Evolutionary conservation across 257 asterid genomes (phyloP).

Genomic region (Salvia hispanica): DNA sequence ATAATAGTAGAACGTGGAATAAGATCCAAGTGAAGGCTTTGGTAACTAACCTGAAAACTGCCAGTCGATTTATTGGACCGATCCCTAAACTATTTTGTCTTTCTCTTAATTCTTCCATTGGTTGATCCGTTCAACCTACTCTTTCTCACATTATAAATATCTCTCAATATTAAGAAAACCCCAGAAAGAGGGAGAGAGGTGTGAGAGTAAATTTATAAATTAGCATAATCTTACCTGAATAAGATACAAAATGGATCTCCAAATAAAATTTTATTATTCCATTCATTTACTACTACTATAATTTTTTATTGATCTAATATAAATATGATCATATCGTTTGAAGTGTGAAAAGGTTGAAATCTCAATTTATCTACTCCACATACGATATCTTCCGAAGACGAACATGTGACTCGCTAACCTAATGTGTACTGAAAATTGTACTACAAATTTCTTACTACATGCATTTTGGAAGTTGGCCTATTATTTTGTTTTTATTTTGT

Average conservation of each 20-base stretch:
- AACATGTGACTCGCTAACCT: slow-evolving; percentile 23
- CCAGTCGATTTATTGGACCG: not conserved
- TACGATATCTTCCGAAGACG: not conserved
- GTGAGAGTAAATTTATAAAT: slow-evolving; percentile 4
- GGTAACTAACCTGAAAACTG: not conserved
- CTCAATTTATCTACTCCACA: not conserved
- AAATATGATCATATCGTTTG: not conserved
- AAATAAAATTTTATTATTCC: not conserved
- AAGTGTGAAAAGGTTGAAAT: not conserved
- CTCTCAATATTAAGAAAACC: not conserved
- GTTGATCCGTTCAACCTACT: slow-evolving; percentile 1
- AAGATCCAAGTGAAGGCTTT: not conserved
- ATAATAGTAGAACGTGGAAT: slow-evolving; percentile 6
- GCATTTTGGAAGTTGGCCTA: not conserved
- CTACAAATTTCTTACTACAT: not conserved
- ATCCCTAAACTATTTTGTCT: slow-evolving; percentile 7
- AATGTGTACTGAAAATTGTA: not conserved
- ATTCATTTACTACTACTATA: not conserved
- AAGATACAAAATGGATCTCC: slow-evolving; percentile 30
- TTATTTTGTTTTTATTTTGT: not conserved
- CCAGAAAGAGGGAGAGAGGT: not conserved
- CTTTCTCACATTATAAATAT: not conserved
- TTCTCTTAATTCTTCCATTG: not conserved
- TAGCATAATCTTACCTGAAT: slow-evolving; percentile 27
- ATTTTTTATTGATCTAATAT: not conserved